Percentiles rank a stretch among this genome's conserved stretches.
Evolutionary conservation across 331 rosid genomes (phyloP).

Genomic region (Malus hybrid): DNA sequence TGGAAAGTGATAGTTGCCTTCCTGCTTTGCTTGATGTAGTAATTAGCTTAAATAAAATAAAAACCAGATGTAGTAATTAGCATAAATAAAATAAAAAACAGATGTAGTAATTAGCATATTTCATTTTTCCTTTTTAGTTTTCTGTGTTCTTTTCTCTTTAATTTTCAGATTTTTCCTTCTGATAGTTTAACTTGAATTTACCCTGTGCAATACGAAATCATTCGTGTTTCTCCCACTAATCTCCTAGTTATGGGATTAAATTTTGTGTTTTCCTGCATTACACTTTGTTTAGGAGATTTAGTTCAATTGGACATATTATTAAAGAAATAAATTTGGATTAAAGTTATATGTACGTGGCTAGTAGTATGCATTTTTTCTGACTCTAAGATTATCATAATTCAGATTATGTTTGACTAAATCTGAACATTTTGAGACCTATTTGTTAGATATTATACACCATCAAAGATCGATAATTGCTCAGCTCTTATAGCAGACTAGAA

Average conservation of each 20-base stretch:
- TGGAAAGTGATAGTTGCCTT: slow-evolving; percentile 9
- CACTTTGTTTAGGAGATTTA: background rate
- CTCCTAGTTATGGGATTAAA: background rate
- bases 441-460: background rate
- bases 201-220: background rate
- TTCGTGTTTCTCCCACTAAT: background rate
- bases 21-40: slow-evolving; percentile 26
- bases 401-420: no score
- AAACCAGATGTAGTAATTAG: slow-evolving; percentile 1
- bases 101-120: background rate
- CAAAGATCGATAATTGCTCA: background rate
- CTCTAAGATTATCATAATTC: no score
- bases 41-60: background rate
- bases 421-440: background rate
- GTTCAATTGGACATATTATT: background rate
- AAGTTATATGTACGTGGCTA: no score
- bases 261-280: background rate
- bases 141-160: background rate
- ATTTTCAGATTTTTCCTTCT: background rate
- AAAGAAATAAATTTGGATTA: background rate
- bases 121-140: background rate
- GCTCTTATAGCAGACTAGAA: no score
- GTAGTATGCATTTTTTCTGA: no score
- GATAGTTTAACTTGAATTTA: background rate
- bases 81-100: background rate